Evolutionary conservation across 2,329 filamentous ascomycete genomes (phyloP), one percentile per base, ranked within the genome.

Genomic region (Colletotrichum sp.): DNA sequence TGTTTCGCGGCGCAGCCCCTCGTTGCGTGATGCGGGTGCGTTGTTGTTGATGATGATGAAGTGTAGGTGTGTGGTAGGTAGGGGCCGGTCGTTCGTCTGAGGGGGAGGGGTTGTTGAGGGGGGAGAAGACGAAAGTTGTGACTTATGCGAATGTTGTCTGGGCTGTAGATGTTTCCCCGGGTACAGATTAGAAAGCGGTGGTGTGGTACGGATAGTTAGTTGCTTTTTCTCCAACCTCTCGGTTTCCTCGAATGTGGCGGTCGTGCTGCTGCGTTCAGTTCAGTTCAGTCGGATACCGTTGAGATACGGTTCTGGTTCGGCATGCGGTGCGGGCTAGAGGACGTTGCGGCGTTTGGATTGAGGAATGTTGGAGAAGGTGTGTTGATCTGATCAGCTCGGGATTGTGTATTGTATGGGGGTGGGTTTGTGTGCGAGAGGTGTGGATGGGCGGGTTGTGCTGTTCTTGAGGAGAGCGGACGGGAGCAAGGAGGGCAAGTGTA

Each of bases 401-500:
- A 69, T 52, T 59, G 59, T 75, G 73, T 68, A 75, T 68, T 57
- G 73, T 75, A 75, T 75, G 68, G 63, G 69, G 76, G 66, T 70
- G 74, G 68, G 26, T 73, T 76, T 76, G 71, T 75, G 74, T 74
- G 63, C 52, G 71, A 71, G 57, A 67, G 70, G 52, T 69, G 72
- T 74, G 74, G 74, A 75, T 76, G 74, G 74, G 74, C 72, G 74
- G 74, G 74, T 76, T 74, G 74, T 76, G 66, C 71, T 74, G 66
- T 76, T 76, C 74, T 76, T 76, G 74, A 76, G 74, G 72, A 75
- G 72, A 72, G 60, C 67, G 71, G 60, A 67, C 66, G 71, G 74
- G 72, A 71, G 71, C 66, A 76, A 71, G 72, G 72, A 75, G 74
- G 61, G 71, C 74, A 74, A 71, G 72, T 72, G 79, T 80, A 80